These are phyloP conservation scores for Galerina marginata DNA, from an alignment of 768 basidiomycete genomes.

Conservation along the genomic window DNA sequence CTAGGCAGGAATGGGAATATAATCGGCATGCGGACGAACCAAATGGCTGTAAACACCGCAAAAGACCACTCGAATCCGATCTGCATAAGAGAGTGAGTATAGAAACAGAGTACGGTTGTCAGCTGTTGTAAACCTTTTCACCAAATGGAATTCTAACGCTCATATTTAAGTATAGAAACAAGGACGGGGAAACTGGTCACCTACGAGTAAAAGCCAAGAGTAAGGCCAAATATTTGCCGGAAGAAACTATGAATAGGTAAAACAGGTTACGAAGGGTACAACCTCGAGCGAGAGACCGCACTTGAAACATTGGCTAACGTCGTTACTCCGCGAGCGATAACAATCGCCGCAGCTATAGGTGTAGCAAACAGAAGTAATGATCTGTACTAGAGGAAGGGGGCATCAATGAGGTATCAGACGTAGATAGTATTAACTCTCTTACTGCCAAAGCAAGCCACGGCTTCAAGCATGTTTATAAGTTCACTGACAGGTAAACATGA, in stretches of 20 bases:
- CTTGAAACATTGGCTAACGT: constrained; percentile 46
- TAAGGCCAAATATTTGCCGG: constrained; percentile 42
- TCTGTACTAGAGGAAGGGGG: constrained; percentile 33
- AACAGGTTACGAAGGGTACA: not conserved
- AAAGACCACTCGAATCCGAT: constrained; percentile 46
- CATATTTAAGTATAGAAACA: not conserved
- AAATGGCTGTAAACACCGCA: constrained; percentile 40
- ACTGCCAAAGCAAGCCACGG: constrained; percentile 44
- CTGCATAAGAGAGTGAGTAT: constrained; percentile 16
- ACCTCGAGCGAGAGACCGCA: constrained; percentile 12
- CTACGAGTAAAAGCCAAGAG: constrained; percentile 45
- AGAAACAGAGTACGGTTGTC: not conserved
- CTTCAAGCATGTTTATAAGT: constrained; percentile 17
- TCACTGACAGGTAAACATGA: not conserved
- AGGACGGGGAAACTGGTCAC: not conserved
- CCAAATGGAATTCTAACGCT: constrained; percentile 40
- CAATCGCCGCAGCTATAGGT: constrained; percentile 47
- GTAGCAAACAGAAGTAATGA: constrained; percentile 42
- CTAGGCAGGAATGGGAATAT: not conserved
- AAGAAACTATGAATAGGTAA: constrained; percentile 32
- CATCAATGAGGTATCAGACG: not conserved
- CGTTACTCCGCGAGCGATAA: constrained; percentile 41
- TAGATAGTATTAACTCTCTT: constrained; percentile 6
- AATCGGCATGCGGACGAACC: constrained; percentile 25
- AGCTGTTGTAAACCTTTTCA: constrained; percentile 27